A percentile compares a stretch with the other conserved stretches of the same genome.
Evolutionary conservation across 345 rosid genomes (phyloP).

Genomic region (Dipteronia sinensis): DNA sequence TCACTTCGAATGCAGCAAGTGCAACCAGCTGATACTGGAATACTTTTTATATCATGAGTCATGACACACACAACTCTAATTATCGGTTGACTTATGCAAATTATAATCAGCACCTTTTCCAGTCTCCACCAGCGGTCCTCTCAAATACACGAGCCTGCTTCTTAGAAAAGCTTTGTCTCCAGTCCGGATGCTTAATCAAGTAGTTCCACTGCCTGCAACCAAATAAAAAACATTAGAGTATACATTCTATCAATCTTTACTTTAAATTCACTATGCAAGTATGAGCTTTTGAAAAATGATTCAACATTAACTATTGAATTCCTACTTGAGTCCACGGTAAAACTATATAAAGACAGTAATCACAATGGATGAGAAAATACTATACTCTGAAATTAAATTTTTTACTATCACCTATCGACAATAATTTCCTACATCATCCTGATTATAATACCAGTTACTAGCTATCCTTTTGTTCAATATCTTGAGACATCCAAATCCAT

Average conservation of each 20-base stretch:
- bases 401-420: background rate
- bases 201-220: conserved; percentile 65
- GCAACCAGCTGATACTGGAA: too few relatives aligned
- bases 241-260: too few relatives aligned
- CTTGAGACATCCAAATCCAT: background rate
- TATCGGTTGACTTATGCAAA: background rate
- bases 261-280: too few relatives aligned
- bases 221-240: background rate
- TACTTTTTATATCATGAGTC: too few relatives aligned
- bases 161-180: conserved; percentile 61
- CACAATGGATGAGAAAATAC: background rate
- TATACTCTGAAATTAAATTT: background rate
- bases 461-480: background rate
- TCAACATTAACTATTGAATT: background rate
- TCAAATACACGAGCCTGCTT: conserved; percentile 64
- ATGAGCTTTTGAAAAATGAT: too few relatives aligned
- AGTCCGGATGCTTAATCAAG: conserved; percentile 57
- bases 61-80: too few relatives aligned
- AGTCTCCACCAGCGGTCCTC: conserved; percentile 56
- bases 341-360: background rate
- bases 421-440: background rate
- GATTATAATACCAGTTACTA: background rate
- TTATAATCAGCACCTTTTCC: conserved; percentile 44
- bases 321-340: too few relatives aligned
- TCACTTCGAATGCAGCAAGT: too few relatives aligned